phyloP scores from a whole-genome alignment of 2,329 filamentous ascomycete species.

The Hypoxylon sp. region DNA sequence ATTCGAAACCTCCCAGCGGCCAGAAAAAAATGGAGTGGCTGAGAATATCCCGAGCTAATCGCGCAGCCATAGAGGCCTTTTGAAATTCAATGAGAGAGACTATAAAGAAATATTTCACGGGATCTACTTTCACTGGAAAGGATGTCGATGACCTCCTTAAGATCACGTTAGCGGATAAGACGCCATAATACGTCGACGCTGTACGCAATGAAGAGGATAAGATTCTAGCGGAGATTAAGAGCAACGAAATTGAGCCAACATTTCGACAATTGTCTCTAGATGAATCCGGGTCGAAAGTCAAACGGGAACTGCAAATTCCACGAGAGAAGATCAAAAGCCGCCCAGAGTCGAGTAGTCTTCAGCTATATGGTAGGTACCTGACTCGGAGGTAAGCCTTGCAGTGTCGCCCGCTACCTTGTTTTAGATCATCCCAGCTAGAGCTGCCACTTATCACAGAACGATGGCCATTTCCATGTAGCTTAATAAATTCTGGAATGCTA shows the following conservation, averaged over 20 bases:
- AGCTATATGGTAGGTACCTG: no score
- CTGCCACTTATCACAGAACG: no score
- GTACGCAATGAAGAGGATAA: constrained; percentile 13
- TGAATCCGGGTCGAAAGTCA: constrained; percentile 1
- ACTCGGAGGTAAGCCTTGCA: no score
- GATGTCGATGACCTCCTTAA: constrained; percentile 3
- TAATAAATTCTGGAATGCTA: no score
- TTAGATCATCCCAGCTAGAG: no score
- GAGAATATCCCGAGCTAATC: constrained; percentile 4
- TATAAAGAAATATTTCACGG: not conserved
- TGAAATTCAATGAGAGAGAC: constrained; percentile 5
- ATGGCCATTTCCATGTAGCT: no score
- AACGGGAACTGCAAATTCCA: not conserved
- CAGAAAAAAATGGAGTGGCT: constrained; percentile 7
- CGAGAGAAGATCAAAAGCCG: constrained; percentile 20
- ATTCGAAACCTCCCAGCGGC: constrained; percentile 2
- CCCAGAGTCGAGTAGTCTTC: constrained; percentile 11
- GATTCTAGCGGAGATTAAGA: constrained; percentile 21
- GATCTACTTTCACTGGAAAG: not conserved
- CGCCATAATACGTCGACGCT: constrained; percentile 12
- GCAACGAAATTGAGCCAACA: constrained; percentile 1
- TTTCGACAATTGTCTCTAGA: constrained; percentile 8
- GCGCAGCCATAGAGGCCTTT: not conserved
- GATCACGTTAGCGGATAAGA: constrained; percentile 9
- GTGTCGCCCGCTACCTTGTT: no score